These are phyloP conservation scores for Trichosanthes cucumerina DNA, from an alignment of 306 rosid genomes.

Conservation along the genomic window DNA sequence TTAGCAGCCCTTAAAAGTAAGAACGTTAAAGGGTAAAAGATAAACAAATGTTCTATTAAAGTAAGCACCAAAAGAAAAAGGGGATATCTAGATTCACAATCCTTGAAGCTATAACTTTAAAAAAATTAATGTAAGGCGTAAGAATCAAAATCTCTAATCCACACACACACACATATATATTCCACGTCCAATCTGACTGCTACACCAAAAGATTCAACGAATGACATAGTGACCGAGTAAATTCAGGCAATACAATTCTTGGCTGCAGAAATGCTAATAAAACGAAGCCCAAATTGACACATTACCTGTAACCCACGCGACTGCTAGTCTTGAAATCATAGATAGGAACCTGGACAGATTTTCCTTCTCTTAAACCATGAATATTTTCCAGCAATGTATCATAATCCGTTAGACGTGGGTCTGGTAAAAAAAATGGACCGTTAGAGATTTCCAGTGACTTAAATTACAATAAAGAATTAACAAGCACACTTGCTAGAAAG, in stretches of 20 bases:
- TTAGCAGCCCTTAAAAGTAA: slow-evolving; percentile 10
- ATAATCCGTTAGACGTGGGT: slow-evolving; percentile 96
- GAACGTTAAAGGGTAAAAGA: slow-evolving; percentile 1
- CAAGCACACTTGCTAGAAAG: not conserved
- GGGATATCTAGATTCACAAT: not conserved
- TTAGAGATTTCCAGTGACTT: slow-evolving; percentile 23
- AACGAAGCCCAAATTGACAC: not conserved
- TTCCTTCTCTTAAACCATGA: slow-evolving; percentile 75
- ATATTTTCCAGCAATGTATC: slow-evolving; percentile 82
- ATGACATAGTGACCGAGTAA: not conserved
- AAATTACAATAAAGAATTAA: not conserved
- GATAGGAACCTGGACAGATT: slow-evolving; percentile 74
- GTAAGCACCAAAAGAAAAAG: not conserved
- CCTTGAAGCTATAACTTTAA: not conserved
- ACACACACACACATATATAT: too few relatives aligned
- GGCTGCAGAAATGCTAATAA: not conserved
- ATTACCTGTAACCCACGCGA: slow-evolving; percentile 78
- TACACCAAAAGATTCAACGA: not conserved
- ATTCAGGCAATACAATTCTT: not conserved
- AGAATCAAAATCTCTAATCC: not conserved
- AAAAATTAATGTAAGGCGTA: not conserved
- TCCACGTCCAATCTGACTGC: not conserved
- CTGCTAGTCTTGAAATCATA: slow-evolving; percentile 95
- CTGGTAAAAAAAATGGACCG: slow-evolving; percentile 42
- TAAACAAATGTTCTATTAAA: not conserved